A percentile compares a stretch with the other conserved stretches of the same genome.
phyloP scores from a whole-genome alignment of 192 early-diverging fungal genomes.

The Coemansia sp. region DNA sequence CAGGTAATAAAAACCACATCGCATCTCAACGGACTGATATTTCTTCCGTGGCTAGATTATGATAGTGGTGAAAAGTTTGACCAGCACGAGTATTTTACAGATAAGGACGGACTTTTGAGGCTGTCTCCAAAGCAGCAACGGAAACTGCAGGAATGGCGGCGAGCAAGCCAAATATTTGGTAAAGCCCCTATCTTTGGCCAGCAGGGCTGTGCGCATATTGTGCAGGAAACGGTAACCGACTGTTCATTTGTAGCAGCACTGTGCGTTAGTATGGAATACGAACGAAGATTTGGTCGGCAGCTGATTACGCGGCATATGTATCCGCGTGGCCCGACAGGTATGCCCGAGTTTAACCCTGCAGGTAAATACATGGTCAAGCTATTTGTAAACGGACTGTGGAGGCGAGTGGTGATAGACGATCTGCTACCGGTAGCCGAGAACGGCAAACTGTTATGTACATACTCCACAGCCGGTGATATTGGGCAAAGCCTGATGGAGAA shows the following conservation, averaged over 20 bases:
- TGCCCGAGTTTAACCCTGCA: constrained; percentile 77
- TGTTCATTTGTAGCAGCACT: constrained; percentile 94
- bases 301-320: constrained; percentile 84
- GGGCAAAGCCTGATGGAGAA: constrained; percentile 82
- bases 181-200: constrained; percentile 66
- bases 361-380: constrained; percentile 90
- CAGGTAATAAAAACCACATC: constrained; percentile 68
- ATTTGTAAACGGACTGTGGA: constrained; percentile 78
- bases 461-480: constrained; percentile 60
- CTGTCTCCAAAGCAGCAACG: constrained; percentile 74
- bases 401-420: constrained; percentile 87
- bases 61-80: constrained; percentile 66
- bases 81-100: constrained; percentile 58
- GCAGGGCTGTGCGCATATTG: constrained; percentile 66
- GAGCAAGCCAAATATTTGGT: constrained; percentile 71
- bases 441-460: constrained; percentile 84
- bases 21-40: constrained; percentile 67
- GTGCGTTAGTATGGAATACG: constrained; percentile 80
- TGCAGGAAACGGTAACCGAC: constrained; percentile 89
- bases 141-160: constrained; percentile 78
- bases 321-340: constrained; percentile 70
- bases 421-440: constrained; percentile 71
- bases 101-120: constrained; percentile 74
- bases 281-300: constrained; percentile 69
- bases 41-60: constrained; percentile 70